Conservation (phyloP, 441 rosid genomes). For the Metrosideros polymorpha region DNA sequence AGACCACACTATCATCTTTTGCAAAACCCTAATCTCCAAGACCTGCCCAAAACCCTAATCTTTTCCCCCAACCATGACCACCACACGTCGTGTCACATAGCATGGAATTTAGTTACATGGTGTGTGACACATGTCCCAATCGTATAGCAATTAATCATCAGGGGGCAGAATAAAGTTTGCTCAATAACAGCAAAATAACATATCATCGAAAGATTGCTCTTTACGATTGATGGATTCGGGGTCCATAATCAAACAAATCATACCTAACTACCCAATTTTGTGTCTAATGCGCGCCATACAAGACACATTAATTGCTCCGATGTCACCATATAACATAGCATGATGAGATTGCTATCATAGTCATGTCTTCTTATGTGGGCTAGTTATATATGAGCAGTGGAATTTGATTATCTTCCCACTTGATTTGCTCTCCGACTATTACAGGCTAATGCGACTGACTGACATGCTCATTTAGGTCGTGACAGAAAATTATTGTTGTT, state of each 20-base stretch:
- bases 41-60: background rate
- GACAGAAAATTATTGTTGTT: background rate
- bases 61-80: background rate
- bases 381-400: background rate
- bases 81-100: background rate
- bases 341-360: background rate
- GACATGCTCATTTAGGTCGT: background rate
- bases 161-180: background rate
- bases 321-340: background rate
- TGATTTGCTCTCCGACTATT: background rate
- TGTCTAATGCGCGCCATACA: background rate
- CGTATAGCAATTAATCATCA: background rate
- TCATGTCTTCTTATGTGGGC: background rate
- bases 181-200: background rate
- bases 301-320: background rate
- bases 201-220: background rate
- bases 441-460: background rate
- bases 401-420: background rate
- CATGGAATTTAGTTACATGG: background rate
- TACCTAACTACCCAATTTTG: background rate
- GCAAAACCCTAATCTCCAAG: background rate
- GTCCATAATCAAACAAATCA: background rate
- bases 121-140: background rate
- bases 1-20: background rate
- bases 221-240: background rate